A percentile compares a stretch with the other conserved stretches of the same genome.
phyloP scores from a whole-genome alignment of 2,329 filamentous ascomycete genomes.

The Diaporthe nobilis region DNA sequence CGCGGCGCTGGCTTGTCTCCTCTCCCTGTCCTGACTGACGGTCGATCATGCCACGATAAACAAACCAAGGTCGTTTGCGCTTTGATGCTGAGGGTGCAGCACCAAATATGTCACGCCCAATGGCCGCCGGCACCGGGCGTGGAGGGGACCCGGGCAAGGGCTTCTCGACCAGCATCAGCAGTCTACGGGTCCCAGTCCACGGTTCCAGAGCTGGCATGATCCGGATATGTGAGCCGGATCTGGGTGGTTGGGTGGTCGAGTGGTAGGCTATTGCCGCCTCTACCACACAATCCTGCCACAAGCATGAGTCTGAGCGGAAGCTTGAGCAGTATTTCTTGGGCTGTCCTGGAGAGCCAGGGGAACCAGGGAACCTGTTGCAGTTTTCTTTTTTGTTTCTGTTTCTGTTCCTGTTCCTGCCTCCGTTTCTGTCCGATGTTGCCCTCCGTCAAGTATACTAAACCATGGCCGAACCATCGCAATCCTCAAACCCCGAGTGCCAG shows the following conservation, averaged over 20 bases:
- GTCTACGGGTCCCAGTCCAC: not conserved
- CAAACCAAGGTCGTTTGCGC: conserved; percentile 24
- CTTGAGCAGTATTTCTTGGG: conserved; percentile 18
- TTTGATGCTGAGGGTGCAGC: conserved; percentile 26
- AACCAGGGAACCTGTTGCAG: conserved; percentile 2
- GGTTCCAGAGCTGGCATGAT: conserved; percentile 21
- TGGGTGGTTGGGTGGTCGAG: not conserved
- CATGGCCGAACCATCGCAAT: conserved; percentile 12
- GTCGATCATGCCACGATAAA: conserved; percentile 31
- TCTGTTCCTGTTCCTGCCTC: not conserved
- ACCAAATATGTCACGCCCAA: conserved; percentile 17
- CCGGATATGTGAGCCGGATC: conserved; percentile 16
- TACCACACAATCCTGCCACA: conserved; percentile 28
- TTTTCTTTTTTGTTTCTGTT: not conserved
- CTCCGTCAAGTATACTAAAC: conserved; percentile 16
- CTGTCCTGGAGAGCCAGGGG: conserved; percentile 2
- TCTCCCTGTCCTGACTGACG: conserved; percentile 1
- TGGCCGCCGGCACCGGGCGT: conserved; percentile 22
- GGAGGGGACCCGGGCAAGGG: conserved; percentile 21
- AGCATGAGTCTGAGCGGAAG: conserved; percentile 27
- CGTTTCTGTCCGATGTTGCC: conserved; percentile 20
- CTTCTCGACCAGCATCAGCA: conserved; percentile 15
- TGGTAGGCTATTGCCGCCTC: conserved; percentile 12
- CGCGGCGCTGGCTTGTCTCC: not conserved
- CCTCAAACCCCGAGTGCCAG: not conserved